Percentiles rank a stretch among this genome's conserved stretches.
Evolutionary conservation across 2,329 filamentous ascomycete species (phyloP).

Genomic region (Talaromyces sp.): DNA sequence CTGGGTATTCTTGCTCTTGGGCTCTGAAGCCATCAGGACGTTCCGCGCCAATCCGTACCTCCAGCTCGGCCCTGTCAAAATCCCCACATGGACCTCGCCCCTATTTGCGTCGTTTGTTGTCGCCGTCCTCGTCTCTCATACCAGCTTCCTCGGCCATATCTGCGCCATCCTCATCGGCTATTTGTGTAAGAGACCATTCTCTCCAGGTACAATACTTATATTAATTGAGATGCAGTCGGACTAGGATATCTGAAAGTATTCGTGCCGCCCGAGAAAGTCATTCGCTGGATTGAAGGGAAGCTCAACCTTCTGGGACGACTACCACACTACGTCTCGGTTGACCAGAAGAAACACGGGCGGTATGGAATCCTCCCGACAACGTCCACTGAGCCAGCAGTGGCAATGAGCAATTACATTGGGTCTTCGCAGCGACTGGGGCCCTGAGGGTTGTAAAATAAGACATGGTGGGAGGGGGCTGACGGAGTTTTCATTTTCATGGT

Average conservation of each 20-base stretch:
- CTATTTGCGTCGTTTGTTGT: constrained; percentile 71
- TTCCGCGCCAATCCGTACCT: constrained; percentile 77
- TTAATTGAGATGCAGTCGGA: constrained; percentile 53
- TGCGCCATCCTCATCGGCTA: constrained; percentile 83
- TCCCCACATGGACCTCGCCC: constrained; percentile 90
- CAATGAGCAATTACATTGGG: constrained; percentile 56
- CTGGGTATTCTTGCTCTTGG: constrained; percentile 87
- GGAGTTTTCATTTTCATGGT: background rate
- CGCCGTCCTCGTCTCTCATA: constrained; percentile 70
- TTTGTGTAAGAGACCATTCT: constrained; percentile 56
- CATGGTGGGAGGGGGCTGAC: background rate
- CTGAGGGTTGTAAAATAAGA: constrained; percentile 46
- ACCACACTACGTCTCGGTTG: constrained; percentile 88
- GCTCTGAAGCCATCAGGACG: constrained; percentile 79
- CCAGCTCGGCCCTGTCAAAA: constrained; percentile 58
- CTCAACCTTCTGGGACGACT: constrained; percentile 77
- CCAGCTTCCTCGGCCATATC: constrained; percentile 80
- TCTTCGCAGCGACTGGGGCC: constrained; percentile 63
- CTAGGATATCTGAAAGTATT: constrained; percentile 85
- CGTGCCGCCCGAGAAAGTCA: constrained; percentile 78
- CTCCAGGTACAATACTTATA: background rate
- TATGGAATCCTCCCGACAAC: constrained; percentile 78
- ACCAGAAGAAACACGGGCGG: constrained; percentile 91
- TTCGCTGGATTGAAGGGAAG: constrained; percentile 84
- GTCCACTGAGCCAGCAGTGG: constrained; percentile 30